Conservation (phyloP, 495 filamentous ascomycete species). For the Neurospora sp. region DNA sequence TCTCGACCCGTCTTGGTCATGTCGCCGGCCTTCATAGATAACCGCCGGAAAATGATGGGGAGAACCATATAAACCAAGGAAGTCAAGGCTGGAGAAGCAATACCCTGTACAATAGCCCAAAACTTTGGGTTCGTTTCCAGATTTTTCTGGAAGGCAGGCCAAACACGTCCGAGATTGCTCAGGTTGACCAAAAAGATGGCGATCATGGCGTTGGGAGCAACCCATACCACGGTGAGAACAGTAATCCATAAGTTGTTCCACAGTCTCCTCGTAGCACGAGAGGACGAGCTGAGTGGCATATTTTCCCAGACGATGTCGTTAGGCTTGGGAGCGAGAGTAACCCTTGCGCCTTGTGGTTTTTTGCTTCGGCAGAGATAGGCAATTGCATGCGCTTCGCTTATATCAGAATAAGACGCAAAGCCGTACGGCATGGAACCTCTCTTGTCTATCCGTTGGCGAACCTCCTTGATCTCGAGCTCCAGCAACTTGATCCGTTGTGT, state of each 20-base stretch:
- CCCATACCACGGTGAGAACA: conserved; percentile 74
- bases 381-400: conserved; percentile 78
- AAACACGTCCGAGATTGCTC: conserved; percentile 66
- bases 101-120: conserved; percentile 90
- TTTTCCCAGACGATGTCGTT: conserved; percentile 97
- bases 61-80: conserved; percentile 83
- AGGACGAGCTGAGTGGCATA: conserved; percentile 54
- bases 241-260: conserved; percentile 76
- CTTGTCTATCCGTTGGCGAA: conserved; percentile 71
- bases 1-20: conserved; percentile 85
- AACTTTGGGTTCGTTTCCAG: conserved; percentile 48
- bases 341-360: conserved; percentile 67
- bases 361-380: conserved; percentile 73
- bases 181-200: conserved; percentile 88
- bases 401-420: conserved; percentile 85
- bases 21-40: conserved; percentile 72
- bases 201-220: conserved; percentile 91
- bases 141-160: conserved; percentile 61
- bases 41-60: conserved; percentile 79
- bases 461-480: conserved; percentile 74
- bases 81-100: conserved; percentile 80
- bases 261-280: conserved; percentile 60
- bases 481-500: conserved; percentile 74
- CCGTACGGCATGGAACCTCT: conserved; percentile 83
- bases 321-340: conserved; percentile 72